phyloP scores from a whole-genome alignment of 805 yeast genomes.

The Citeromyces nyonsensis region DNA sequence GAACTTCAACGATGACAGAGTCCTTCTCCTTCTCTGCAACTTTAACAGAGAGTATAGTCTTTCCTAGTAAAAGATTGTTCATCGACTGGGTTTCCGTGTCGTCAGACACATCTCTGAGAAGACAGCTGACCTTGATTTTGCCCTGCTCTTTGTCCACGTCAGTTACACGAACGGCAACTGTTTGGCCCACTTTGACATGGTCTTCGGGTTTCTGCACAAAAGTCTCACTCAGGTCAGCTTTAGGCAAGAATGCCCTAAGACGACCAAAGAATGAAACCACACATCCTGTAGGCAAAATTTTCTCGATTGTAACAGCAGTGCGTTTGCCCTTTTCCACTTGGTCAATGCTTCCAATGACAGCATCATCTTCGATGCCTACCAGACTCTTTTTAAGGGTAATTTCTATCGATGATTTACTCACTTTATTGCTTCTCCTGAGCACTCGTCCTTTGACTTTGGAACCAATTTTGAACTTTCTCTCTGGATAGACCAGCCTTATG shows the following conservation, averaged over 20 bases:
- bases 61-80: slow-evolving; percentile 38
- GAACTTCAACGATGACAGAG: slow-evolving; percentile 47
- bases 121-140: slow-evolving; percentile 60
- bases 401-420: slow-evolving; percentile 27
- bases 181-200: slow-evolving; percentile 71
- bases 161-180: slow-evolving; percentile 56
- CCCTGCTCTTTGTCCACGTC: slow-evolving; percentile 34
- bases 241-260: slow-evolving; percentile 69
- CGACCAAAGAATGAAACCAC: slow-evolving; percentile 72
- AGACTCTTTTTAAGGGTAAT: slow-evolving; percentile 77
- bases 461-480: slow-evolving; percentile 81
- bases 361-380: slow-evolving; percentile 47
- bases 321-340: slow-evolving; percentile 25
- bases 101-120: slow-evolving; percentile 39
- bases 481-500: slow-evolving; percentile 73
- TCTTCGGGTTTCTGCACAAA: slow-evolving; percentile 67
- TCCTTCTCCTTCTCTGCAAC: slow-evolving; percentile 69
- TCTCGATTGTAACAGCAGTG: slow-evolving; percentile 63
- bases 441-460: slow-evolving; percentile 67
- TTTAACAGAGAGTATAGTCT: slow-evolving; percentile 37
- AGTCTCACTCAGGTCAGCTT: slow-evolving; percentile 80
- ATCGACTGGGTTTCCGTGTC: slow-evolving; percentile 29
- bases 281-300: slow-evolving; percentile 65
- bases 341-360: slow-evolving; percentile 23
- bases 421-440: slow-evolving; percentile 26